Conservation (phyloP, 78 protist genomes). For the slime mould (Dictyostelium discoideum) region DNA sequence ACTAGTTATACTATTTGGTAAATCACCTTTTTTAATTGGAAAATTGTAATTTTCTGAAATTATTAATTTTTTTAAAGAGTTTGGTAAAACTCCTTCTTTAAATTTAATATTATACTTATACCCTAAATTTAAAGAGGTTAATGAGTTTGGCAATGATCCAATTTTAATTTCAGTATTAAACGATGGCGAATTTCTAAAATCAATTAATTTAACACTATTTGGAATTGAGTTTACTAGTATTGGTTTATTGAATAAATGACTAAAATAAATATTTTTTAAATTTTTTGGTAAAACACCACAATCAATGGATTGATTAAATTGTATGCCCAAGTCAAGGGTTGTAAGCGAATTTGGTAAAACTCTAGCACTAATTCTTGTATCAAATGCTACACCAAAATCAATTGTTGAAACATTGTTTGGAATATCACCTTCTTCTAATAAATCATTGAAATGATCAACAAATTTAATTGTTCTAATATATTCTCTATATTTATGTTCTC, state of each 20-base stretch:
- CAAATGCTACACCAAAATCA: not conserved
- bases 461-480: not conserved
- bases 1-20: not conserved
- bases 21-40: not conserved
- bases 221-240: not conserved
- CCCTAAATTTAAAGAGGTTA: not conserved
- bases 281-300: not conserved
- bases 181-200: not conserved
- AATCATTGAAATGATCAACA: not conserved
- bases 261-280: not conserved
- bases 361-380: not conserved
- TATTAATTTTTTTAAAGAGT: not conserved
- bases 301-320: not conserved
- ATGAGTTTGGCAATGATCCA: not conserved
- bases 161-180: not conserved
- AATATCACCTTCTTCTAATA: not conserved
- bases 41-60: not conserved
- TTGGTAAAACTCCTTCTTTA: not conserved
- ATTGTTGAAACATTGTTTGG: not conserved
- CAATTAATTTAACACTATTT: not conserved
- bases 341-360: not conserved
- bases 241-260: not conserved
- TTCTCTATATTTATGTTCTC: not conserved
- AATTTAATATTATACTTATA: not conserved
- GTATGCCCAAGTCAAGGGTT: not conserved